Percentiles rank a stretch among this genome's conserved stretches.
phyloP scores from a whole-genome alignment of 352 stramenopile species.

The Phytopythium oedochilum region DNA sequence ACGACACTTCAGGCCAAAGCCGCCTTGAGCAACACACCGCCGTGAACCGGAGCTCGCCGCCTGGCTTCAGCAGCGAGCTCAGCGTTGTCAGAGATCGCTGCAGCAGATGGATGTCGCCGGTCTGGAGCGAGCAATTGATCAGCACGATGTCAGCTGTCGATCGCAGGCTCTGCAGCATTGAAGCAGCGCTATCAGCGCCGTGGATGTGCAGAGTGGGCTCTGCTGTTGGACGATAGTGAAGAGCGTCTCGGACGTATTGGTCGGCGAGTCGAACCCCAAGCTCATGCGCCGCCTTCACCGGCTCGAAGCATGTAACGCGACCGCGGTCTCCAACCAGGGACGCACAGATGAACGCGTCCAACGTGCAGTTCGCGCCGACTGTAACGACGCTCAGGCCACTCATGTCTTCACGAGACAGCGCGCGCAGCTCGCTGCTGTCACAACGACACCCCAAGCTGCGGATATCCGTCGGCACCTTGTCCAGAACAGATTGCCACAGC shows the following conservation, averaged over 20 bases:
- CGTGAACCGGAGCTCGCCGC: conserved; percentile 38
- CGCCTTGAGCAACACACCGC: conserved; percentile 25
- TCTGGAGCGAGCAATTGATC: conserved; percentile 49
- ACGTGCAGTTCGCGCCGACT: conserved; percentile 34
- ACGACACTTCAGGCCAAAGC: conserved; percentile 3
- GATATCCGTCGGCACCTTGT: conserved; percentile 16
- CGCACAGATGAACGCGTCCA: conserved; percentile 37
- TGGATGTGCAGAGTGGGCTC: conserved; percentile 19
- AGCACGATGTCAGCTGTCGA: conserved; percentile 25
- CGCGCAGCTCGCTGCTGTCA: conserved; percentile 11
- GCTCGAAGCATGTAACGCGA: conserved; percentile 39
- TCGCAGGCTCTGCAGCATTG: conserved; percentile 9
- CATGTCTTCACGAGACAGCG: conserved; percentile 11
- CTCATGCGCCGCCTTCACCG: conserved; percentile 11
- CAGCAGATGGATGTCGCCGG: conserved; percentile 16
- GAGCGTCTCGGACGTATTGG: conserved; percentile 12
- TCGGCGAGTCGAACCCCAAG: conserved; percentile 13
- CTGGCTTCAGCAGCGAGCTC: conserved; percentile 32
- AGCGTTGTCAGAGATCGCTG: conserved; percentile 24
- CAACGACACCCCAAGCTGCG: conserved; percentile 21
- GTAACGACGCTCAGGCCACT: conserved; percentile 34
- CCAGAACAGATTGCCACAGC: conserved; percentile 1
- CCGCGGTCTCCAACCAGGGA: conserved; percentile 32
- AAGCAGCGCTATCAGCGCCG: conserved; percentile 6
- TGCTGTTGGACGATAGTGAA: conserved; percentile 26